These are phyloP conservation scores for Trichoderma breve DNA, from an alignment of 2,329 filamentous ascomycete genomes.

Conservation along the genomic window DNA sequence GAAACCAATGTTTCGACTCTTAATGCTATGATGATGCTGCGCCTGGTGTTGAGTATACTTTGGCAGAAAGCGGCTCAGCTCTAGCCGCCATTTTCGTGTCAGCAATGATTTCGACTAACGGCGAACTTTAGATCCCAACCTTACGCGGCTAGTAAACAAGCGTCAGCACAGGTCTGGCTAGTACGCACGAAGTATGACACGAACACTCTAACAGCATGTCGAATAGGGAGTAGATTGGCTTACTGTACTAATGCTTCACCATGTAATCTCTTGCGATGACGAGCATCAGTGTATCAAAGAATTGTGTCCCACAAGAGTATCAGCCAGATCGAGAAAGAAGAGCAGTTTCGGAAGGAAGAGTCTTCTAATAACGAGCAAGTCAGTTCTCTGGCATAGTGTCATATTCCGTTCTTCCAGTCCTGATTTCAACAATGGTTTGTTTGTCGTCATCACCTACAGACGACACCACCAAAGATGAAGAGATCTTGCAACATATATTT, in stretches of 20 bases:
- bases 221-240: background rate
- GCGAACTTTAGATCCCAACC: background rate
- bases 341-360: background rate
- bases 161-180: background rate
- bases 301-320: fast-evolving
- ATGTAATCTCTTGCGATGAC: background rate
- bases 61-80: background rate
- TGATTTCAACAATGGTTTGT: background rate
- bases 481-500: background rate
- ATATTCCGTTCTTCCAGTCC: background rate
- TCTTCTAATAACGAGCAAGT: background rate
- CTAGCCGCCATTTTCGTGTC: background rate
- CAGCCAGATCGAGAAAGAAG: background rate
- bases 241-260: background rate
- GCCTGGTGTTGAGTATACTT: background rate
- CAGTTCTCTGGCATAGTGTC: background rate
- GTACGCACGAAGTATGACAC: background rate
- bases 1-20: background rate
- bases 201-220: background rate
- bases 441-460: no score
- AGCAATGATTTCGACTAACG: background rate
- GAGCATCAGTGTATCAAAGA: background rate
- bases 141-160: background rate
- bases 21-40: background rate
- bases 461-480: background rate